These are phyloP conservation scores for Phylloporus rhodoxanthus DNA, from an alignment of 768 basidiomycete species.

Conservation along the genomic window DNA sequence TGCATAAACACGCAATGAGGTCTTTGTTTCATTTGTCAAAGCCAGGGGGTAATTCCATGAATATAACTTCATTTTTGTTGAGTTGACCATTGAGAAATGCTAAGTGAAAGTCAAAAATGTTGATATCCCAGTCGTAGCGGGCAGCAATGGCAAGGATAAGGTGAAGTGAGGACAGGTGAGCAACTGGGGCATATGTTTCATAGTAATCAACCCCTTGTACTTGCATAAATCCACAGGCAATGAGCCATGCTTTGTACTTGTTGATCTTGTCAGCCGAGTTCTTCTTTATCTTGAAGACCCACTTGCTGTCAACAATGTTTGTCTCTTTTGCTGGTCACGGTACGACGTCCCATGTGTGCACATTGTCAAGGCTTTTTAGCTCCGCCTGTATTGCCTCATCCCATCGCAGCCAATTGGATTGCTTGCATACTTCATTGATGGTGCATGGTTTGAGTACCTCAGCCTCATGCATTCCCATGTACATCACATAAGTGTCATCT, in stretches of 20 bases:
- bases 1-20: background rate
- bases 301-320: background rate
- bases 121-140: conserved; percentile 3
- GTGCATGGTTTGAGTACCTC: background rate
- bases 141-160: conserved; percentile 10
- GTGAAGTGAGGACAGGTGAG: conserved; percentile 5
- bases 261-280: background rate
- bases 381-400: background rate
- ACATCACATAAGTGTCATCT: background rate
- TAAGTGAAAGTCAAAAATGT: conserved; percentile 10
- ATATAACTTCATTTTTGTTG: conserved; percentile 3
- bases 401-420: background rate
- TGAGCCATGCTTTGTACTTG: background rate
- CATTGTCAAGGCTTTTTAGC: too few species aligned
- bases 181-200: background rate
- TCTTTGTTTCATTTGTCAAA: too few species aligned
- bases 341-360: background rate
- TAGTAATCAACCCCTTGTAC: background rate
- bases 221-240: background rate
- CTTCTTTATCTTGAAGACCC: conserved; percentile 5
- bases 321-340: background rate
- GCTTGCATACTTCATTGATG: background rate
- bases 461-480: background rate
- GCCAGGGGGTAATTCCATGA: conserved; percentile 5
- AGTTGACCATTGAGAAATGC: conserved; percentile 9